Evolutionary conservation across 306 rosid species (phyloP), one percentile per base, ranked within the genome.

Genomic region (Pterocarpus macrocarpus): DNA sequence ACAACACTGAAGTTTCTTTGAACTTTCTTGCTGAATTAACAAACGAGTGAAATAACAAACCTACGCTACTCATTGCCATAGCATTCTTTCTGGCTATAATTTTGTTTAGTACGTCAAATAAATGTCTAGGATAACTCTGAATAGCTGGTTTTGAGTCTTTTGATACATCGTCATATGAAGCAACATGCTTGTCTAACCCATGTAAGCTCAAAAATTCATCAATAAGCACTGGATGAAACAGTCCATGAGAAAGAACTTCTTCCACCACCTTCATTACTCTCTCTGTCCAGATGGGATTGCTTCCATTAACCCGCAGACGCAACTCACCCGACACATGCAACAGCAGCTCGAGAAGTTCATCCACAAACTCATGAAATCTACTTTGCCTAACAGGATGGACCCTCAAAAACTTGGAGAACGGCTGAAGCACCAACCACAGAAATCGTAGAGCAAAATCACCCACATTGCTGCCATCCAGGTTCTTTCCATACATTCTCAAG

Each of bases 81-180:
- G 77, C 83, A 57, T 89, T 92, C 86, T 89, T 89, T 39, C 75
- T 81, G 75, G 88, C 82, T 62, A 85, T 83, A 81, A 87, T 75
- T 74, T 67, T 87, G 77, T 86, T 88, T 85, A 89, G 69, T 39
- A 74, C 88, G 55, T 90, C 92, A 83, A 95, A 95, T 64, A 93
- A 79, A 89, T 95, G 96, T 82, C 92, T 90, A 81, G 90, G 97
- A 84, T 91, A 95, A 86, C 98, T 91, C 86, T 82, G 81, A 61
- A 90, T 85, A 57, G 62, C 80, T 59, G 84, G 76, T 84, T 85
- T 89, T 28, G 88, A 66, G 73, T 88, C 90, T 49, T 80, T 75
- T 62, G 86, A 80, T 68, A 69, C 78, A 85, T 81, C 90, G 78
- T 83, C 76, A 59, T 73, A 65, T 55, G 89, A 83, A 70, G 80